Base-by-base conservation (phyloP, 495 filamentous ascomycete genomes). In the Penicillium soppii region DNA sequence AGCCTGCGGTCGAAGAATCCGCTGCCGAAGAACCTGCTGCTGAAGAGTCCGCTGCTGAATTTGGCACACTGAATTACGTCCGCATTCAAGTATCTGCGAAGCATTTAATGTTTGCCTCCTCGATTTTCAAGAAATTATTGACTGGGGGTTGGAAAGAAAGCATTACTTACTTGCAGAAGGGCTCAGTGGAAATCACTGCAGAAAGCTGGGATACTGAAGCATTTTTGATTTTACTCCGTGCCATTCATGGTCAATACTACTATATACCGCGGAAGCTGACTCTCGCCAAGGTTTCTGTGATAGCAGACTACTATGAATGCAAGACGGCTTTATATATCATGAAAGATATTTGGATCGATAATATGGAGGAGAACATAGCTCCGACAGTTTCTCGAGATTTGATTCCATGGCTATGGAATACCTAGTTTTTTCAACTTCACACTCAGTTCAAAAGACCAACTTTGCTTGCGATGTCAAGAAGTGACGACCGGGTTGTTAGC, bases 301-400 rank as follows among this genome's bases (percentile, higher is more conserved):
- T 84, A 21, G 71, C 78, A 15, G 78, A 83, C 53, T 74, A 72
- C 40, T 79, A 82, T 46, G 56, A 72, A 29, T 74, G 78, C 48
- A 60, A 61, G 12, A 76, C 78, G 13, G 68, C 59, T 2, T 47
- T 81, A 2, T 55, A 64, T 42, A 36, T 77, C 2, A 74, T 71
- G 37, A 63, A 65, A 15, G 69, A 76, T 7, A 61, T 63, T 7
- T 85, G 81, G 78, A 70, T 72, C 16, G 42, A 52, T 0, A 32
- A 52, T 19, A 20, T 73, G 32, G 50, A 59, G 20, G 15, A 53
- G 9, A 36, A n/a, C 1, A 46, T 63, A 15, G 30, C 32, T 17
- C 33, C 26, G 7, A 44, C 51, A 29, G 54, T 52, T 54, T 60
- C 25, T 40, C 53, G 68, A 22, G 62, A 71, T 32, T 46, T 68